A percentile compares a stretch with the other conserved stretches of the same genome.
These are phyloP conservation scores for Puccinia novopanici DNA, from an alignment of 1,284 basidiomycete genomes.

Conservation along the genomic window DNA sequence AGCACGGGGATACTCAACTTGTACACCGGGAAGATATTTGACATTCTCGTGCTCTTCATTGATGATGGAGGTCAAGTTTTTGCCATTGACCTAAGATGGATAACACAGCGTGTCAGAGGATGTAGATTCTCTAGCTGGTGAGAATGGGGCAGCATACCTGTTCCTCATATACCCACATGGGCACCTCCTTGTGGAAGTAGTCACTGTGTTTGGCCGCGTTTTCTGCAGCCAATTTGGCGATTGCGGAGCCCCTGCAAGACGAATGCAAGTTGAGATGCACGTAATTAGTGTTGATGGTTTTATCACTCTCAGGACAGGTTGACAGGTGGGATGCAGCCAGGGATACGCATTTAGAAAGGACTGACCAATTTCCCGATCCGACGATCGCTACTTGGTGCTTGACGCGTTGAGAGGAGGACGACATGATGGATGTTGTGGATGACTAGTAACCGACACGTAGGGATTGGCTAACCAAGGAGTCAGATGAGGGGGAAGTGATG, in stretches of 20 bases:
- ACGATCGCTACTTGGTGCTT: constrained; percentile 62
- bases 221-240: constrained; percentile 64
- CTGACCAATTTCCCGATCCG: constrained; percentile 60
- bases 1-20: constrained; percentile 63
- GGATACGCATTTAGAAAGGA: background rate
- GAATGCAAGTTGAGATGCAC: background rate
- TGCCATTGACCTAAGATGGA: constrained; percentile 62
- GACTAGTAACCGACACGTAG: no score
- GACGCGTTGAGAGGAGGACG: background rate
- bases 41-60: constrained; percentile 65
- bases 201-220: constrained; percentile 19
- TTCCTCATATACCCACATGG: constrained; percentile 65
- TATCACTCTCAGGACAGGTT: no score
- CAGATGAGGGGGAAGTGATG: no score
- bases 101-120: background rate
- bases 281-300: background rate
- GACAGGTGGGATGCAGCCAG: background rate
- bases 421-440: background rate
- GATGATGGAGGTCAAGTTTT: constrained; percentile 65
- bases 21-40: constrained; percentile 65
- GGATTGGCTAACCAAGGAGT: no score
- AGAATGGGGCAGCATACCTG: constrained; percentile 58
- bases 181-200: constrained; percentile 62
- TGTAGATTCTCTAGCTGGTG: no score
- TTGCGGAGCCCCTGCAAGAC: constrained; percentile 64